phyloP scores from a whole-genome alignment of 371 early-diverging fungal species.

The Mortierella sp. region DNA sequence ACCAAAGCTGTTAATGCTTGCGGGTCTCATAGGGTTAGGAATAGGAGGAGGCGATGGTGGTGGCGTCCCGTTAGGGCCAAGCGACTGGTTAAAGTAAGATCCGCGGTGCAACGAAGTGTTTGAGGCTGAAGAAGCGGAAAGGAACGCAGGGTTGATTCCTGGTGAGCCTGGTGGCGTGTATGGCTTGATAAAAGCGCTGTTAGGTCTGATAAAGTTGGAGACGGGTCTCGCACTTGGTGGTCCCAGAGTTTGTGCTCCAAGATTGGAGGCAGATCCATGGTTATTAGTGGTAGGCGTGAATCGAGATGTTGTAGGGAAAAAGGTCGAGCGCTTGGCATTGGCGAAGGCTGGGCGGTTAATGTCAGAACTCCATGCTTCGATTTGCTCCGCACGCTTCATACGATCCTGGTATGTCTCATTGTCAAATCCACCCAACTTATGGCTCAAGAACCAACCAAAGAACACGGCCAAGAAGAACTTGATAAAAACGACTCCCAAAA shows the following conservation, averaged over 20 bases:
- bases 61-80: slow-evolving; percentile 47
- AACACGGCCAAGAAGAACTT: slow-evolving; percentile 88
- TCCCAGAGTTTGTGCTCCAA: slow-evolving; percentile 26
- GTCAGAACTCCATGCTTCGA: slow-evolving; percentile 72
- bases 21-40: slow-evolving; percentile 43
- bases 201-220: slow-evolving; percentile 46
- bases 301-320: slow-evolving; percentile 52
- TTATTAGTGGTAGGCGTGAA: slow-evolving; percentile 36
- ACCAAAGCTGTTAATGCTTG: slow-evolving; percentile 49
- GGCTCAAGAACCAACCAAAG: slow-evolving; percentile 87
- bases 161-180: slow-evolving; percentile 53
- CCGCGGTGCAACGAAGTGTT: slow-evolving; percentile 39
- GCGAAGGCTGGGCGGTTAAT: slow-evolving; percentile 62
- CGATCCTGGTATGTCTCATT: slow-evolving; percentile 74
- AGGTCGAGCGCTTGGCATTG: slow-evolving; percentile 26
- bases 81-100: slow-evolving; percentile 38
- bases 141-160: slow-evolving; percentile 50
- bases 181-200: slow-evolving; percentile 35
- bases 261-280: slow-evolving; percentile 19
- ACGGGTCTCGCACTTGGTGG: slow-evolving; percentile 40
- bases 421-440: slow-evolving; percentile 78
- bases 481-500: slow-evolving; percentile 83
- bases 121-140: slow-evolving; percentile 49
- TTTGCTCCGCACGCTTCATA: slow-evolving; percentile 67
- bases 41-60: slow-evolving; percentile 51